Evolutionary conservation across 345 rosid species (phyloP), one percentile per base, ranked within the genome.

Genomic region (Balakata baccata): DNA sequence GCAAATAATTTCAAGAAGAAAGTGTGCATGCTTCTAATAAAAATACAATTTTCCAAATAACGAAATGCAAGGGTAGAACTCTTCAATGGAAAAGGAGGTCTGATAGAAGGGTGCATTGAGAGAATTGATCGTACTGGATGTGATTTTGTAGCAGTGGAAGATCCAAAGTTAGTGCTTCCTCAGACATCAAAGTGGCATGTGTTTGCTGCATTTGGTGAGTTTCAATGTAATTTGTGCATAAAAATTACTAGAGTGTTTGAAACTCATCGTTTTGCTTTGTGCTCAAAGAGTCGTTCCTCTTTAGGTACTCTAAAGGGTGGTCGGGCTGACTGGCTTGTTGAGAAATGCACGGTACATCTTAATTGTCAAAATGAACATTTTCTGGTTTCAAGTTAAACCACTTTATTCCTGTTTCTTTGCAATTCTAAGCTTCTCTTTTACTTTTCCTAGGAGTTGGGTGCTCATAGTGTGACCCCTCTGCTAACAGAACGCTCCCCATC

Each of bases 251-350:
- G 16, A 25, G 22, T 56, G 17, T 54, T 20, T 74, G 11, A 37
- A 57, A 52, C 69, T 61, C 10, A 17, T 63, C 38, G 4, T 9
- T 54, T 59, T 59, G 5, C 49, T 11, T 17, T 54, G 34, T 77
- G 47, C 71, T 69, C 8, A 22, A 80, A 6, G 10, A 58, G 38
- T 43, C 18, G 47, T 45, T 77, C 74, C 39, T 73, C 11, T 74
- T 69, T 83, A 92, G 98, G 97, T 71, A 86, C 96, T 69, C 80
- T 90, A 53, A 95, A 92, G 80, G 98, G 98, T 53, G 98, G 98
- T 81, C 86, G 98, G 74, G 96, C 97, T 67, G 99, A 92, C 43
- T 95, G 98, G 99, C 90, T 95, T 49, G 83, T 95, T 52, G 99
- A 95, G 84, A 95, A 92, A 87, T 95, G 99, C 80, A 83, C 92